These are phyloP conservation scores for Komagataella phaffii DNA, from an alignment of 805 yeast species.

Conservation along the genomic window DNA sequence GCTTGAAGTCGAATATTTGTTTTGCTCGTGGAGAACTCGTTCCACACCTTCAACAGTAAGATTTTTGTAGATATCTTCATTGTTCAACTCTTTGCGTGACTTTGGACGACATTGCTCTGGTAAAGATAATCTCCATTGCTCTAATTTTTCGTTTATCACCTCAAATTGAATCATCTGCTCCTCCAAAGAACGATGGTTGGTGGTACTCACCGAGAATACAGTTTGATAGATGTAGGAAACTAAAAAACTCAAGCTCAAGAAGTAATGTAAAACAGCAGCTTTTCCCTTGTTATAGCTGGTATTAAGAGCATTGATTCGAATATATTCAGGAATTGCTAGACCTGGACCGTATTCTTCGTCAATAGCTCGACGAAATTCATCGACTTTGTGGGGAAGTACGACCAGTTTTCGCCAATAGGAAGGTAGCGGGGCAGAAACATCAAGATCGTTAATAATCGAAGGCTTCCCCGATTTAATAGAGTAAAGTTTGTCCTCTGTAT, in stretches of 20 bases:
- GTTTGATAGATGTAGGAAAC: neutral
- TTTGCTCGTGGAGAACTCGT: neutral
- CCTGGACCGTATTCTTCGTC: neutral
- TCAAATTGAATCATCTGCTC: neutral
- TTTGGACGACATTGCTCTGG: neutral
- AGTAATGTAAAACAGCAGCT: neutral
- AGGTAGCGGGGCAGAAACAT: constrained; percentile 20
- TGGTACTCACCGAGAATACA: neutral
- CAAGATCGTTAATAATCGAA: constrained; percentile 27
- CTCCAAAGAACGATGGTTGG: neutral
- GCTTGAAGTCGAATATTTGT: neutral
- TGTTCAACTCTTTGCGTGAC: neutral
- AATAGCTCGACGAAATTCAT: neutral
- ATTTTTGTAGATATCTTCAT: neutral
- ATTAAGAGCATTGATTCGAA: neutral
- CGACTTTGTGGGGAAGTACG: neutral
- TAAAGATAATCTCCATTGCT: neutral
- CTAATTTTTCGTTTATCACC: neutral
- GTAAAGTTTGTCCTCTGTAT: constrained; percentile 28
- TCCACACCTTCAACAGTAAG: neutral
- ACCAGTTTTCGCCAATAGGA: neutral
- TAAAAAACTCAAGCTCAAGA: neutral
- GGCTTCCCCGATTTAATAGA: constrained; percentile 35
- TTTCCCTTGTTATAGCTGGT: neutral
- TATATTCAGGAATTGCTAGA: neutral